These are phyloP conservation scores for Claviceps sp. DNA, from an alignment of 2,329 filamentous ascomycete species.

Conservation along the genomic window DNA sequence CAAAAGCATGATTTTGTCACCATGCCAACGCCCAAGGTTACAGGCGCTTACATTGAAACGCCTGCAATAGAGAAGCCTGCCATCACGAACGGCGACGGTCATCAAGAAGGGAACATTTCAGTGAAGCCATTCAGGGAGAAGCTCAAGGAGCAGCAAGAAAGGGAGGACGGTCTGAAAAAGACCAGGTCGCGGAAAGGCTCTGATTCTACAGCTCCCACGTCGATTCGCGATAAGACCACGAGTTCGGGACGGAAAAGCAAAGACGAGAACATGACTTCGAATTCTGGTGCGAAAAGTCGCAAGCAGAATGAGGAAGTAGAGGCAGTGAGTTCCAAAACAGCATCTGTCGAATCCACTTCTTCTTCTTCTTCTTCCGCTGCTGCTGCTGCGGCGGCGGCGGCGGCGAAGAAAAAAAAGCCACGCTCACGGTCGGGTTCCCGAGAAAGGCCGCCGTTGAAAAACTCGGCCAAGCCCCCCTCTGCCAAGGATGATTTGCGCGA, in stretches of 20 bases:
- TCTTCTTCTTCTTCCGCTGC: neutral
- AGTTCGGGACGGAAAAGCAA: slow-evolving; percentile 12
- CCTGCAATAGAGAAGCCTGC: slow-evolving; percentile 33
- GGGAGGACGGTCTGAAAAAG: slow-evolving; percentile 1
- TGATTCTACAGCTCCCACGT: slow-evolving; percentile 7
- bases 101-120: neutral
- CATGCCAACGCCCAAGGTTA: slow-evolving; percentile 40
- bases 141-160: slow-evolving; percentile 8
- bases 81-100: slow-evolving; percentile 10
- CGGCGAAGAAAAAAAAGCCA: slow-evolving; percentile 13
- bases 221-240: slow-evolving; percentile 14
- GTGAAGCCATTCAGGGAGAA: slow-evolving; percentile 7
- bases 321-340: too few species aligned
- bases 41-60: slow-evolving; percentile 44
- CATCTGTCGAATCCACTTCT: too few species aligned
- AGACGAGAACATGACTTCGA: slow-evolving; percentile 19
- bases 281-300: slow-evolving; percentile 17
- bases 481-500: slow-evolving; percentile 42
- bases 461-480: slow-evolving; percentile 39
- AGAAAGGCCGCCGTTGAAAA: slow-evolving; percentile 32
- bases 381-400: slow-evolving; percentile 11
- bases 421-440: slow-evolving; percentile 29
- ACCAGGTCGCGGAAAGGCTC: neutral
- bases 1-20: slow-evolving; percentile 30
- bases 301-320: slow-evolving; percentile 8